Evolutionary conservation across 352 stramenopile genomes (phyloP), one percentile per base, ranked within the genome.

Genomic region (Phytophthora macrochlamydospora): DNA sequence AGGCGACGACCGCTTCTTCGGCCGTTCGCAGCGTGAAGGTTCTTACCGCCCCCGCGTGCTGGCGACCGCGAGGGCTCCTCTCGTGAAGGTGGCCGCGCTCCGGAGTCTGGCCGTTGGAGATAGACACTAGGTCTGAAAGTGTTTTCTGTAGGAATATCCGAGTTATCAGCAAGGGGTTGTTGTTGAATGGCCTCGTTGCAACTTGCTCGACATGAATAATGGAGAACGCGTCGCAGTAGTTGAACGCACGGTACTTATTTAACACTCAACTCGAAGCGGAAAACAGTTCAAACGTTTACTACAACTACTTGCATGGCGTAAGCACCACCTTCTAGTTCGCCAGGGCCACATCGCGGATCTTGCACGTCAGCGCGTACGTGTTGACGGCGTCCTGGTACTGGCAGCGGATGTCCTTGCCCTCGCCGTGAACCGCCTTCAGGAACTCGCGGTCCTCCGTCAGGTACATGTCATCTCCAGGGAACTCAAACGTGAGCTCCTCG

Each of bases 31-130:
- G 42, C 71, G 80, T 60, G 81, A 87, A 69, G 67, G 70, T 30
- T 75, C 79, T n/a, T 87, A 89, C 69, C 79, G 79, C n/a, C 63
- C 79, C 79, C 76, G 54, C 73, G 73, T 24, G 69, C 54, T 54
- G 75, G 65, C 12, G 67, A 78, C 28, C 76, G 76, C 40, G 70
- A 79, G 33, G 58, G 29, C 30, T 59, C 70, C 9, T 67, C 63
- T 58, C 78, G 80, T 24, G 78, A 85, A 45, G 31, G 38, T 43
- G 50, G 67, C 29, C 80, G 80, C 32, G 80, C 83, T 11, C 83
- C 80, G 32, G 80, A 91, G 44, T 89, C 79, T 60, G 82, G 82
- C 24, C 79, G 80, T 40, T 91, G 83, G 83, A 83, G 83, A 82
- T 91, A 85, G 70, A 37, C 42, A 60, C 8, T 11, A 48, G 33